Evolutionary conservation across 495 filamentous ascomycete genomes (phyloP).

Genomic region (Parachaetomium inaequale): DNA sequence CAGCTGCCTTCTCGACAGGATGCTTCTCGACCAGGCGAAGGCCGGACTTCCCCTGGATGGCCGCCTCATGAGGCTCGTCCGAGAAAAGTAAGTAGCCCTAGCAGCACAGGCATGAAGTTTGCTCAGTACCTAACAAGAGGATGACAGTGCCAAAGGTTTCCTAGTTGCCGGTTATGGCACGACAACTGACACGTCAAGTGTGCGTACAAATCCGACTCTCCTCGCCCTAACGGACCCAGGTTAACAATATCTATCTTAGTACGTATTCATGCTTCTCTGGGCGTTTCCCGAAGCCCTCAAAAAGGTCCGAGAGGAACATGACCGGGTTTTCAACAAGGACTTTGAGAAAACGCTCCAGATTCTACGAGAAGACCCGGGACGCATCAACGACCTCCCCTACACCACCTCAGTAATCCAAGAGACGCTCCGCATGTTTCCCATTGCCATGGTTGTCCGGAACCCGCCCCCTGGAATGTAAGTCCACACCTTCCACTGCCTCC

Average conservation of each 20-base stretch:
- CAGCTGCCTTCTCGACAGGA: constrained; percentile 23
- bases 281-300: constrained; percentile 7
- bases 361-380: background rate
- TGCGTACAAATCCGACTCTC: background rate
- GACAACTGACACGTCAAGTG: constrained; percentile 16
- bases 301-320: constrained; percentile 21
- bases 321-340: constrained; percentile 13
- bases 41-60: constrained; percentile 11
- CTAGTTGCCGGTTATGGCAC: constrained; percentile 21
- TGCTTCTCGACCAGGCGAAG: constrained; percentile 19
- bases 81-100: constrained; percentile 13
- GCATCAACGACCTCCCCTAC: constrained; percentile 19
- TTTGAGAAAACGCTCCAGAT: background rate
- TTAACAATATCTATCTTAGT: background rate
- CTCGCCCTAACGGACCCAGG: background rate
- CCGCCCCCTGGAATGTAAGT: constrained; percentile 16
- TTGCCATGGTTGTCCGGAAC: constrained; percentile 2
- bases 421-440: constrained; percentile 22
- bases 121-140: background rate
- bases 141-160: constrained; percentile 18
- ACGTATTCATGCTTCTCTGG: constrained; percentile 16
- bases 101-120: background rate
- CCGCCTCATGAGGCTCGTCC: constrained; percentile 4
- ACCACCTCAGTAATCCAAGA: constrained; percentile 20
- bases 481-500: background rate